Base-by-base conservation (phyloP, 2,329 filamentous ascomycete genomes). In the Rhynchosporium agropyri region DNA sequence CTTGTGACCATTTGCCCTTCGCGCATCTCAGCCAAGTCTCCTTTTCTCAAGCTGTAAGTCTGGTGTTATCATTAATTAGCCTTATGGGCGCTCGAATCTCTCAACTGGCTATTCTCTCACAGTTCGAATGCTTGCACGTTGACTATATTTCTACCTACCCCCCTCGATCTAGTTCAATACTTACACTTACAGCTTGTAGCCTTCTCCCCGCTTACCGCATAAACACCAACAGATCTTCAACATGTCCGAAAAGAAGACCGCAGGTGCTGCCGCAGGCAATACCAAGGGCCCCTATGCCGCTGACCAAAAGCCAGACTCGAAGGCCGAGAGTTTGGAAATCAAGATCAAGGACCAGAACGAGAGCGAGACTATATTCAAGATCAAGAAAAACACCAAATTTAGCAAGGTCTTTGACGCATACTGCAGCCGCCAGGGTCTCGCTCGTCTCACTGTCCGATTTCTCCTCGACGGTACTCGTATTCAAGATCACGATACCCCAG, bases 331-430 rank as follows among this genome's bases (percentile, higher is more conserved):
- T 12, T 26, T 67, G 1, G 58, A 48, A 12, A 49, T 69, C 31
- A 66, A 62, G 48, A 45, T 69, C n/a, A 63, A 61, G 26, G 63
- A 69, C 28, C 63, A 67, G 29, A n/a, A 48, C 7, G 53, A 64
- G 4, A 51, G 54, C 13, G 65, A 67, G 36, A 59, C 62, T 1
- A 38, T 62, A 28, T 68, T 67, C 53, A 64, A 60, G 26, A 61
- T 70, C 6, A 67, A 68, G 54, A 48, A 29, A 4, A 61, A 42
- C 10, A 69, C 67, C 13, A 61, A 59, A 10, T 49, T 70, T 0
- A 15, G 45, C 28, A 70, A 68, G 42, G 55, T 69, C 12, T 66
- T 69, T 29, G 58, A 58, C 2, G 62, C 66, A 12, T 68, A 65
- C 43, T 61, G 60, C 33, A 45, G 62, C 6, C 36, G 49, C 3